phyloP scores from a whole-genome alignment of 2,329 filamentous ascomycete species.

The Graphium sp. region DNA sequence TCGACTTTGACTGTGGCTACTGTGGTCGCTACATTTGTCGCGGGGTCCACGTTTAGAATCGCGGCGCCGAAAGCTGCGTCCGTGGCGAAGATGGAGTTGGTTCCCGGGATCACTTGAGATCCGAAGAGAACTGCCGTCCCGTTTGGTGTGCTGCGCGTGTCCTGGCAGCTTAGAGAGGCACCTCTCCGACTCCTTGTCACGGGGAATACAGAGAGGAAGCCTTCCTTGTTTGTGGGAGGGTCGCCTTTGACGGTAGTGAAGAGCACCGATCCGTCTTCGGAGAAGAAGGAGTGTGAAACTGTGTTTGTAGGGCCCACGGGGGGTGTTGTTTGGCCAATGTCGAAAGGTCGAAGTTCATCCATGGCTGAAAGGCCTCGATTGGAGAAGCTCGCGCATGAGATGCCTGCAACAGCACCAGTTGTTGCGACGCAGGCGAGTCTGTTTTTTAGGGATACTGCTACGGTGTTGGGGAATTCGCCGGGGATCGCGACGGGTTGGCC shows the following conservation, averaged over 20 bases:
- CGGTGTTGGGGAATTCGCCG: conserved; percentile 34
- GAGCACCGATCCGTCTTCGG: conserved; percentile 30
- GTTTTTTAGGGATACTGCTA: conserved; percentile 25
- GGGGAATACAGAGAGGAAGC: conserved; percentile 35
- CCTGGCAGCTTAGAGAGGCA: neutral
- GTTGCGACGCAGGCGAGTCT: conserved; percentile 27
- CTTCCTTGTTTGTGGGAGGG: conserved; percentile 32
- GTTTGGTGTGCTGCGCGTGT: conserved; percentile 14
- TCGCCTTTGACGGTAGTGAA: conserved; percentile 45
- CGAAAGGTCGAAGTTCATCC: conserved; percentile 27
- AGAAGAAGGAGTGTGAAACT: conserved; percentile 44
- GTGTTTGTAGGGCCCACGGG: conserved; percentile 40
- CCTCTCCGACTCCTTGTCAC: conserved; percentile 12
- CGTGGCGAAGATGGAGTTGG: conserved; percentile 30
- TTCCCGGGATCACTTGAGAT: conserved; percentile 24
- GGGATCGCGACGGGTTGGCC: conserved; percentile 23
- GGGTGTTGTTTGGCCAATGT: conserved; percentile 37
- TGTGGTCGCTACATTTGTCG: conserved; percentile 13
- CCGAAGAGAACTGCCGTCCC: conserved; percentile 44
- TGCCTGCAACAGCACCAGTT: conserved; percentile 23
- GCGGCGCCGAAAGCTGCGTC: conserved; percentile 41
- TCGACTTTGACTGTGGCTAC: conserved; percentile 22
- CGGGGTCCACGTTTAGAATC: conserved; percentile 23
- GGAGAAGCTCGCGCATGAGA: conserved; percentile 24
- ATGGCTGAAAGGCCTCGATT: conserved; percentile 19